phyloP scores from a whole-genome alignment of 2,329 filamentous ascomycete genomes.

The Gnomoniopsis smithogilvyi region DNA sequence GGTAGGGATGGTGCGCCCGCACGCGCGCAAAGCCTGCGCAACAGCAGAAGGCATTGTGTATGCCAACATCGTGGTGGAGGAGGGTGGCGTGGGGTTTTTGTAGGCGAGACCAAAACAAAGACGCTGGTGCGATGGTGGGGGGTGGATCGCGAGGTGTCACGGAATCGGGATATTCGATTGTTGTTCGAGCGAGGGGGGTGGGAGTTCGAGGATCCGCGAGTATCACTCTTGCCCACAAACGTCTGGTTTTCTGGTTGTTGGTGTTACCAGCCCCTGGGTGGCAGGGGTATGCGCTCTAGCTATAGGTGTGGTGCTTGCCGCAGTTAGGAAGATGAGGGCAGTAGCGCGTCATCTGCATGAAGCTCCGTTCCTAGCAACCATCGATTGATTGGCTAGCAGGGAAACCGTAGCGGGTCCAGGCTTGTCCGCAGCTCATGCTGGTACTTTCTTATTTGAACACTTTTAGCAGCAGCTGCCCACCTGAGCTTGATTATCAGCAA shows the following conservation, averaged over 20 bases:
- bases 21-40: slow-evolving; percentile 13
- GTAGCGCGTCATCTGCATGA: slow-evolving; percentile 2
- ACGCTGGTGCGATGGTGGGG: not conserved
- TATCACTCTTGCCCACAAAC: not conserved
- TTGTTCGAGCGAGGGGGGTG: not conserved
- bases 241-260: not conserved
- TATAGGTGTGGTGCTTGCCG: not conserved
- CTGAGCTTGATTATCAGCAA: no score
- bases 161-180: not conserved
- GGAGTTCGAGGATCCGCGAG: slow-evolving; percentile 1
- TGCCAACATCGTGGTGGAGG: slow-evolving; percentile 7
- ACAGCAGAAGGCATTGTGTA: slow-evolving; percentile 7
- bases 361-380: not conserved
- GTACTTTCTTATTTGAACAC: not conserved
- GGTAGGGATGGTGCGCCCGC: slow-evolving; percentile 1
- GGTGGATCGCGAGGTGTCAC: slow-evolving; percentile 1
- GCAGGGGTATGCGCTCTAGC: not conserved
- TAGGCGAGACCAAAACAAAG: not conserved
- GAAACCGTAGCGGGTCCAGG: not conserved
- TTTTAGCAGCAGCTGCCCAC: no score
- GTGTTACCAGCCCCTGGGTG: not conserved
- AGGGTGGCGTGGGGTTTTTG: not conserved
- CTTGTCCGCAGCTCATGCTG: not conserved
- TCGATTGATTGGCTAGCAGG: not conserved
- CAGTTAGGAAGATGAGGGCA: not conserved